Base-by-base conservation (phyloP, 495 filamentous ascomycete species). In the Talaromyces borbonicus region DNA sequence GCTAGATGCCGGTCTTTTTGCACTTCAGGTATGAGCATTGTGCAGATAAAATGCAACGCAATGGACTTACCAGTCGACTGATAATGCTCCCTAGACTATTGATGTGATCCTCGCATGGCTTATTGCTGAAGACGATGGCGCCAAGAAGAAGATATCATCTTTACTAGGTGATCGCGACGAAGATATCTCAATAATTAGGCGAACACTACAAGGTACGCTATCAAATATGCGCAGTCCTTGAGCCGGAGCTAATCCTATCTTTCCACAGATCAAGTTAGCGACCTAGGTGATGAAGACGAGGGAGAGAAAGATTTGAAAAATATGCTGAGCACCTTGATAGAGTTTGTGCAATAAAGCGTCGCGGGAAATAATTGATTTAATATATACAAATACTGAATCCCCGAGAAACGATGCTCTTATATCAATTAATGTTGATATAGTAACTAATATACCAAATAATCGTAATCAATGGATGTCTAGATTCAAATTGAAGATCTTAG, bases 31-130 rank as follows among this genome's bases (percentile, higher is more conserved):
- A 50, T 33, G 22, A 22, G 15, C 24, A 33, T 30, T 36, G 7
- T 6, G n/a, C n/a, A n/a, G n/a, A n/a, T 38, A 1, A 2, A 36
- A 11, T 8, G 0, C 9, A 12, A 8, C 9, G 1, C 18, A 4
- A 23, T 26, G 26, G 6, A 22, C 25, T 15, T 30, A n/a, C 18
- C 3, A 24, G n/a, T n/a, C n/a, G 8, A 24, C 50, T 58, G 12
- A 60, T 25, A 39, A 52, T 40, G 2, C 2, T 26, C 25, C 19
- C 4, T 48, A 74, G 69, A 87, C 83, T 5, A 76, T 90, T 36
- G 92, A 97, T 66, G 77, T 87, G 8, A 81, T 96, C 27, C 57
- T 97, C 29, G 87, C 92, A 16, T 99, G 93, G 93, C 68, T 97
- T 15, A 68, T 87, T 11, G 93, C 90, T 1, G 93, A 99, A 61